These are phyloP conservation scores for Wickerhamiella musiphila DNA, from an alignment of 805 yeast species.

Conservation along the genomic window DNA sequence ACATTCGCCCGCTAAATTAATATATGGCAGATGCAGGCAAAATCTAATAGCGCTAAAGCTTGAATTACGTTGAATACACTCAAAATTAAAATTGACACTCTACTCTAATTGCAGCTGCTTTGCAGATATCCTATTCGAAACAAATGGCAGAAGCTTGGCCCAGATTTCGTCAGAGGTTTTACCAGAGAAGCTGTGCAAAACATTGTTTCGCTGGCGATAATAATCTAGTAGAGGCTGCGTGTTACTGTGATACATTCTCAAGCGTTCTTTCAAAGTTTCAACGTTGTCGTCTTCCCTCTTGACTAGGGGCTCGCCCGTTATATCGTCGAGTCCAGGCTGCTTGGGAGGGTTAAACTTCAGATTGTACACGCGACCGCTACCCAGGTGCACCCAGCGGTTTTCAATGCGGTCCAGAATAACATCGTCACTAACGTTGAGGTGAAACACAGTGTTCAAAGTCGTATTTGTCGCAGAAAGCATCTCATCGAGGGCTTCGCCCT, in stretches of 20 bases:
- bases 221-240: slow-evolving; percentile 49
- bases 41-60: too few species aligned
- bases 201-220: slow-evolving; percentile 34
- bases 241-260: slow-evolving; percentile 41
- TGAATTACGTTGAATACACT: neutral
- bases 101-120: too few species aligned
- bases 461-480: slow-evolving; percentile 25
- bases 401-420: slow-evolving; percentile 68
- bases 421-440: slow-evolving; percentile 70
- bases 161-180: slow-evolving; percentile 70
- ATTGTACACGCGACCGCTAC: slow-evolving; percentile 78
- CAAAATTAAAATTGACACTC: neutral
- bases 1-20: too few species aligned
- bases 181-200: slow-evolving; percentile 46
- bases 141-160: slow-evolving; percentile 31
- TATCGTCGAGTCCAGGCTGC: slow-evolving; percentile 61
- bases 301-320: slow-evolving; percentile 72
- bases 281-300: slow-evolving; percentile 75
- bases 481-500: slow-evolving; percentile 43
- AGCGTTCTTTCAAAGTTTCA: slow-evolving; percentile 48
- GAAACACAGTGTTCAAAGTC: slow-evolving; percentile 59
- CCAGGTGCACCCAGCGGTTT: slow-evolving; percentile 67
- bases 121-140: neutral
- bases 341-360: slow-evolving; percentile 81
- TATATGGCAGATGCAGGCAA: too few species aligned